Evolutionary conservation across 116 monocot genomes (phyloP), one percentile per base, ranked within the genome.

Genomic region (Zostera marina): DNA sequence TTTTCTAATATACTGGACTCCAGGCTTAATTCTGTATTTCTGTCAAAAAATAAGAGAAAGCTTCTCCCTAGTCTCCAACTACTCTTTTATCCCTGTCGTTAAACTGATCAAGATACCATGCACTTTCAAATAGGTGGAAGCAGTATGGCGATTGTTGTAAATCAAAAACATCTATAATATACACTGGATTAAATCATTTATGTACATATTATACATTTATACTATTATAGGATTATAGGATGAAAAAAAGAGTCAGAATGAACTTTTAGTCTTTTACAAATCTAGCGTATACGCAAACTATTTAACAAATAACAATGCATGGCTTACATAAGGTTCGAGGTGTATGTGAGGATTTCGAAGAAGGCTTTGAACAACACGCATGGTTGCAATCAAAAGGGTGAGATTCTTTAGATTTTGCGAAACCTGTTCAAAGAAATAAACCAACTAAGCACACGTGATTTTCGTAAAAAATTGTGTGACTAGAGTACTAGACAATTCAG

Each of bases 321-420:
- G 40, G 63, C 88, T 77, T 87, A 98, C 98, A 81, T 98, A 98
- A 63, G 90, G 90, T 55, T 98, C 98, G 56, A 98, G 79, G 41
- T 98, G 98, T 66, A 98, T 77, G 62, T 98, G 85, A 40, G 82
- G 83, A 77, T 98, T 98, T 44, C 68, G 76, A 52, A 98, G 83
- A 75, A 98, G 87, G 63, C 98, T 87, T 63, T 61, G 80, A 23
- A 83, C 77, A 56, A 98, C 75, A 44, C 81, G 91, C 98, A 98
- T 90, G 2, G 91, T 59, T 60, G 91, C 86, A 81, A 91, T 83
- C 26, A 91, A 72, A 44, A 87, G 62, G 16, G 86, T 61, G 70
- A 98, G 73, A 77, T 90, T 76, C 60, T 63, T 77, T 62, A 98
- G 63, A 69, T 74, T 81, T 51, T 74, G 68, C 14, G 80, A 57